A percentile compares a stretch with the other conserved stretches of the same genome.
phyloP scores from a whole-genome alignment of 2,329 filamentous ascomycete species.

The Cryphonectria carpinicola region DNA sequence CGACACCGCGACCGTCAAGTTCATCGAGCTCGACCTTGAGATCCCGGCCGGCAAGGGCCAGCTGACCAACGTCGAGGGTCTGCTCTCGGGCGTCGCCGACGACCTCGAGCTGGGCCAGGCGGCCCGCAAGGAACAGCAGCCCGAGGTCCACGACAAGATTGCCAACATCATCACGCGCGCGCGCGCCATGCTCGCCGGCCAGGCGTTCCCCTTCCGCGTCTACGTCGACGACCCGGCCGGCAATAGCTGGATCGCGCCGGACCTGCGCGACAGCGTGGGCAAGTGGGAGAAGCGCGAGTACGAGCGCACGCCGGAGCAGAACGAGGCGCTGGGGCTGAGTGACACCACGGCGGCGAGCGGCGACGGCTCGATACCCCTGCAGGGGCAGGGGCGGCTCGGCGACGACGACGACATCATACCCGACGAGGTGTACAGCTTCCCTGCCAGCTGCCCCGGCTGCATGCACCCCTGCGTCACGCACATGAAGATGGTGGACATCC shows the following conservation, averaged over 20 bases:
- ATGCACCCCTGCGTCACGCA: conserved; percentile 84
- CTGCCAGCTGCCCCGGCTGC: conserved; percentile 89
- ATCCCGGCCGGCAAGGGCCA: conserved; percentile 90
- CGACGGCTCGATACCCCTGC: conserved; percentile 56
- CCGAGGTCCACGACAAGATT: conserved; percentile 79
- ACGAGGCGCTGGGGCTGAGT: conserved; percentile 79
- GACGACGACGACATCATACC: conserved; percentile 81
- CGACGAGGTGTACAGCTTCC: conserved; percentile 91
- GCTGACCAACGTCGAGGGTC: conserved; percentile 90
- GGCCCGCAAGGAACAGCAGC: conserved; percentile 75
- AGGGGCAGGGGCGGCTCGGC: conserved; percentile 42
- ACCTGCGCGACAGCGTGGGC: conserved; percentile 75
- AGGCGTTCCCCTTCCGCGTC: conserved; percentile 84
- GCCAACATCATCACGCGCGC: conserved; percentile 75
- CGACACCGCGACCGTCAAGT: conserved; percentile 81
- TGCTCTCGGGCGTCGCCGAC: conserved; percentile 76
- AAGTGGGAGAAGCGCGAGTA: conserved; percentile 92
- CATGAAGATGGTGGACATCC: conserved; percentile 99
- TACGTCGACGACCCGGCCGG: conserved; percentile 89
- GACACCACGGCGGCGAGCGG: conserved; percentile 55
- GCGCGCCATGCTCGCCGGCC: conserved; percentile 75
- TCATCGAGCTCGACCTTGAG: conserved; percentile 91
- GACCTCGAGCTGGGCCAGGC: conserved; percentile 83
- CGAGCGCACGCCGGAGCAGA: conserved; percentile 80
- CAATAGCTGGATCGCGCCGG: conserved; percentile 95